These are phyloP conservation scores for Trichoderma brevicompactum DNA, from an alignment of 2,329 filamentous ascomycete species.

Conservation along the genomic window DNA sequence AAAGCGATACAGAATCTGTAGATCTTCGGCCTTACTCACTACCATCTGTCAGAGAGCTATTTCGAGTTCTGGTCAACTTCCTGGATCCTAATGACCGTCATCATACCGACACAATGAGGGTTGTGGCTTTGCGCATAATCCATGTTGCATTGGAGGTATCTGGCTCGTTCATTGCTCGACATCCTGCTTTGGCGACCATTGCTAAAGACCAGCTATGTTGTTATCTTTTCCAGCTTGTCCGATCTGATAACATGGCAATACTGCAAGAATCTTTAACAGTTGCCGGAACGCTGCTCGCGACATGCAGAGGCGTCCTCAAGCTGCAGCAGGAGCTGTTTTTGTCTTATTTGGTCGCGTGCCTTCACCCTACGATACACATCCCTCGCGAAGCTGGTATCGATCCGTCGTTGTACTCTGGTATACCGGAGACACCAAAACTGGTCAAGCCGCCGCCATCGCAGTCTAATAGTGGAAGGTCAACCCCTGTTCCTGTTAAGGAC, in stretches of 20 bases:
- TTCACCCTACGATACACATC: slow-evolving; percentile 93
- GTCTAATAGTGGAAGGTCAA: slow-evolving; percentile 77
- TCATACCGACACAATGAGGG: slow-evolving; percentile 91
- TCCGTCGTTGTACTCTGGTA: slow-evolving; percentile 86
- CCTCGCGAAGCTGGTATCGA: slow-evolving; percentile 89
- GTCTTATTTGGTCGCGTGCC: slow-evolving; percentile 89
- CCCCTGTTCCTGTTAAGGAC: slow-evolving; percentile 89
- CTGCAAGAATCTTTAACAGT: slow-evolving; percentile 92
- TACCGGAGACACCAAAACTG: slow-evolving; percentile 87
- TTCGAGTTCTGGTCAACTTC: slow-evolving; percentile 90
- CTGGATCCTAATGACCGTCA: slow-evolving; percentile 91
- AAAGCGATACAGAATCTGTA: slow-evolving; percentile 52
- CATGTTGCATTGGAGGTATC: slow-evolving; percentile 97
- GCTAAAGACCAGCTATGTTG: slow-evolving; percentile 93
- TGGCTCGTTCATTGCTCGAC: slow-evolving; percentile 89
- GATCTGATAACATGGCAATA: slow-evolving; percentile 95
- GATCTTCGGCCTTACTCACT: slow-evolving; percentile 87
- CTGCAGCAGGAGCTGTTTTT: slow-evolving; percentile 95
- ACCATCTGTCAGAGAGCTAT: slow-evolving; percentile 91
- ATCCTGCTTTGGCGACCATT: slow-evolving; percentile 83
- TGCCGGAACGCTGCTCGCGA: slow-evolving; percentile 85
- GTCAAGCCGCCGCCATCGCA: slow-evolving; percentile 78
- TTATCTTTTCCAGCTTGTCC: slow-evolving; percentile 92
- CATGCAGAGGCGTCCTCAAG: slow-evolving; percentile 88
- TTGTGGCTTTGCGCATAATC: slow-evolving; percentile 96